Base-by-base conservation (phyloP, 371 early-diverging fungal species). In the Syncephalastrum racemosum region DNA sequence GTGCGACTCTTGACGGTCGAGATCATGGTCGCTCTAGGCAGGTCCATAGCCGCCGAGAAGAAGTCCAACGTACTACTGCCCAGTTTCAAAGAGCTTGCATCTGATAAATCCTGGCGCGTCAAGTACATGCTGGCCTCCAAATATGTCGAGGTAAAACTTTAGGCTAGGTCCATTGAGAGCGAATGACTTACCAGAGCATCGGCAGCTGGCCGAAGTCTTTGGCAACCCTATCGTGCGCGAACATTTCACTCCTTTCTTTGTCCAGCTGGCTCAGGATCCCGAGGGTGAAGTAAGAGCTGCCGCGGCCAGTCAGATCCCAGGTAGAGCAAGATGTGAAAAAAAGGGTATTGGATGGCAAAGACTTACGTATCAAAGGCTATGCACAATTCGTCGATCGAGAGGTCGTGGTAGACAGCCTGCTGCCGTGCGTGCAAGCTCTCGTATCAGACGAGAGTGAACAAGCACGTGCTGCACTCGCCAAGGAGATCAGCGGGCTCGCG, bases 251-350 rank as follows among this genome's bases (percentile, higher is more conserved):
- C 55, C 70, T 16, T 79, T 80, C 7, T 95, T 90, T 66, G 87
- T 94, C 39, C 74, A 81, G 49, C 77, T 95, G 43, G 69, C 97
- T 69, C 92, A 90, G 71, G 98, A 98, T 76, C 86, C 81, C 59
- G 98, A 98, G 70, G 96, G 96, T 2, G 98, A 98, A 79, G 98
- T 98, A 42, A 89, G 97, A 58, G 92, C 92, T 2, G 94, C 97
- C 8, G 92, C 94, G 20, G 84, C 90, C 27, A 81, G 87, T 49
- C 93, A 93, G 67, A 74, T 93, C 24, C 92, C 95, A 52, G 92
- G 91, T 83, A 74, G 12, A 31, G 36, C 36, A 31, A 23, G 7
- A 60, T 42, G 44, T 22, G 12, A 31, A 31, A 31, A 2, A 27
- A 27, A 27, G 27, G 12, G 36, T 31, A 31, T 8, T 31, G 36